phyloP scores from a whole-genome alignment of 768 basidiomycete genomes.

The Tylopilus felleus region DNA sequence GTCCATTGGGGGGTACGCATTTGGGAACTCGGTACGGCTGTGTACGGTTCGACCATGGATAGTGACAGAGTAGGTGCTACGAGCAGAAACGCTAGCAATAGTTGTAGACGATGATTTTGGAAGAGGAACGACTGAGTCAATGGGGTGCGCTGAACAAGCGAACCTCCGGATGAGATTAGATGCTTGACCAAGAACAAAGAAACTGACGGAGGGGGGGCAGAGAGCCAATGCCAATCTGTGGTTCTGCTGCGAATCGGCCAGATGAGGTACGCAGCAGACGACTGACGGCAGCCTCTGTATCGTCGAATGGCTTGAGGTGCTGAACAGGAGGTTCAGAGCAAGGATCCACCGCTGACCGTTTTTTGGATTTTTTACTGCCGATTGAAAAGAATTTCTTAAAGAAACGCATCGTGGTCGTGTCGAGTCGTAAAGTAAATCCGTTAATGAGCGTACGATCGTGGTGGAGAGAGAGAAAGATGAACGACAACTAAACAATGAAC shows the following conservation, averaged over 20 bases:
- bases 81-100: conserved; percentile 49
- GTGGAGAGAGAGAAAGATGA: conserved; percentile 11
- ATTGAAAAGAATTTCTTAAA: conserved; percentile 69
- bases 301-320: conserved; percentile 35
- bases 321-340: conserved; percentile 23
- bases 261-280: conserved; percentile 70
- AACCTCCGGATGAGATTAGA: background rate
- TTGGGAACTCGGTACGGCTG: conserved; percentile 62
- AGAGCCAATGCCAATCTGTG: conserved; percentile 53
- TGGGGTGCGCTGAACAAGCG: conserved; percentile 54
- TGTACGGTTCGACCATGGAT: conserved; percentile 60
- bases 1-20: conserved; percentile 49
- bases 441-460: conserved; percentile 24
- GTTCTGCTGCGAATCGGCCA: conserved; percentile 55
- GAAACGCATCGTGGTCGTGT: conserved; percentile 54
- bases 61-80: conserved; percentile 71
- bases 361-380: conserved; percentile 60
- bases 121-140: conserved; percentile 50
- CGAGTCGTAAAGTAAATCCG: conserved; percentile 30
- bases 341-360: conserved; percentile 29
- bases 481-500: conserved; percentile 43
- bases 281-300: conserved; percentile 42
- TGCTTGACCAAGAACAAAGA: background rate
- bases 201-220: conserved; percentile 71
- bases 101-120: conserved; percentile 52